A percentile compares a stretch with the other conserved stretches of the same genome.
Conservation (phyloP, 257 asterid genomes). For the Plectranthus barbatus region DNA sequence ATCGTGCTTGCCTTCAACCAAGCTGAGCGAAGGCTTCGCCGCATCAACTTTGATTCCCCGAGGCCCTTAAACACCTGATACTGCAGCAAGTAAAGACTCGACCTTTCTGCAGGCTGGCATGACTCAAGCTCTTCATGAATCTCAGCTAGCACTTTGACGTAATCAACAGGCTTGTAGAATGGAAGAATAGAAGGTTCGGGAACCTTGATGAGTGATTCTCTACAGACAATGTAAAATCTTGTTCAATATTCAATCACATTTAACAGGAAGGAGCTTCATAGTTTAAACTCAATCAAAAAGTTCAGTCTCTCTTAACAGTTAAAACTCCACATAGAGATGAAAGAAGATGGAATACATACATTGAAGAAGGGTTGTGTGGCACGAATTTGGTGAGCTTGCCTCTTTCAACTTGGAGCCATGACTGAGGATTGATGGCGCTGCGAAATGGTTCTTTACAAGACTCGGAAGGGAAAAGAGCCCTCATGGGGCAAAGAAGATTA, state of each 20-base stretch:
- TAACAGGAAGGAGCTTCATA: neutral
- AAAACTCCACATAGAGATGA: neutral
- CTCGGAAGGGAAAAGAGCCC: constrained; percentile 76
- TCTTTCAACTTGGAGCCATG: constrained; percentile 99
- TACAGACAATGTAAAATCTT: constrained; percentile 31
- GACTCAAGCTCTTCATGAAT: constrained; percentile 93
- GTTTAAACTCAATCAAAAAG: neutral
- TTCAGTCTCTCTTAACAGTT: too few species aligned
- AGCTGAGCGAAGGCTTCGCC: constrained; percentile 87
- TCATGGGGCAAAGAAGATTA: constrained; percentile 87
- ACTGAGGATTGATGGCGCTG: constrained; percentile 73
- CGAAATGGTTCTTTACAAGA: constrained; percentile 74
- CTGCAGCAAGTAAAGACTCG: constrained; percentile 71
- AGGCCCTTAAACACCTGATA: constrained; percentile 94
- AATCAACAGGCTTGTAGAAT: constrained; percentile 80
- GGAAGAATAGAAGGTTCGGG: constrained; percentile 89
- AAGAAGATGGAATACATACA: constrained; percentile 35
- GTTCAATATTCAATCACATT: constrained; percentile 1
- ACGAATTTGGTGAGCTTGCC: constrained; percentile 72
- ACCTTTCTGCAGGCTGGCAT: constrained; percentile 56
- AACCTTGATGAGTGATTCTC: constrained; percentile 88
- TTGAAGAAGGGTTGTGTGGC: constrained; percentile 63
- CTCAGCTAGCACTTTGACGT: constrained; percentile 84
- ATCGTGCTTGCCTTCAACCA: constrained; percentile 67
- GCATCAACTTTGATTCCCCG: constrained; percentile 83